Percentiles rank a stretch among this genome's conserved stretches.
phyloP scores from a whole-genome alignment of 805 yeast genomes.

The Saturnispora zaruensis region DNA sequence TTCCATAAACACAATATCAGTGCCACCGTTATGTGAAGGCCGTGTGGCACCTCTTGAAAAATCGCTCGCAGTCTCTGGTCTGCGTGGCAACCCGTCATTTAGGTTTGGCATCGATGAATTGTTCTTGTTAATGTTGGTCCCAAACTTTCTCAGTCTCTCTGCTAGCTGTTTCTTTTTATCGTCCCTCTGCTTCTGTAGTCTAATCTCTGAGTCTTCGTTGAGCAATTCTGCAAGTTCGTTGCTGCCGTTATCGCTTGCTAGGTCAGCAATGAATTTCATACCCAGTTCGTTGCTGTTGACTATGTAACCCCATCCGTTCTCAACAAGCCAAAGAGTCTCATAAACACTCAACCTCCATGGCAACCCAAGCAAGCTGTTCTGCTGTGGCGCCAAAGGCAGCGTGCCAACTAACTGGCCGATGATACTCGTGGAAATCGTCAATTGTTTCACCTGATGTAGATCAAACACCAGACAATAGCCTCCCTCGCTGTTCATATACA shows the following conservation, averaged over 20 bases:
- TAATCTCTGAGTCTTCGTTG: constrained; percentile 8
- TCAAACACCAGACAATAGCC: constrained; percentile 42
- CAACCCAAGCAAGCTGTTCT: constrained; percentile 74
- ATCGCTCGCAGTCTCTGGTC: constrained; percentile 2
- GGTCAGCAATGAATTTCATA: constrained; percentile 2
- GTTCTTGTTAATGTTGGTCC: constrained; percentile 1
- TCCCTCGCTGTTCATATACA: constrained; percentile 4
- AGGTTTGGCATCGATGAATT: constrained; percentile 15
- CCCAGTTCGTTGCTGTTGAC: constrained; percentile 8
- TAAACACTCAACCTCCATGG: constrained; percentile 70
- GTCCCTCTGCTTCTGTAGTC: constrained; percentile 11
- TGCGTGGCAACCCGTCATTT: constrained; percentile 8
- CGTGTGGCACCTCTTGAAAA: background rate
- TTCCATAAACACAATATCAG: constrained; percentile 16
- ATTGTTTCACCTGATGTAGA: constrained; percentile 39
- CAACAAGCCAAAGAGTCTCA: constrained; percentile 62
- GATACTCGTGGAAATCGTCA: constrained; percentile 52
- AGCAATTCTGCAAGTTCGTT: constrained; percentile 3
- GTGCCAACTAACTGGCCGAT: constrained; percentile 79
- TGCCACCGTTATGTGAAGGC: constrained; percentile 1
- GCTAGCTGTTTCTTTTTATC: constrained; percentile 11
- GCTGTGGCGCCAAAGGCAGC: constrained; percentile 86
- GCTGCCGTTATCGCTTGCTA: background rate
- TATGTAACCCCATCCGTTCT: constrained; percentile 15
- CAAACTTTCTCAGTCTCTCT: constrained; percentile 12